Evolutionary conservation across 352 stramenopile genomes (phyloP).

Genomic region (Pythium apleroticum): DNA sequence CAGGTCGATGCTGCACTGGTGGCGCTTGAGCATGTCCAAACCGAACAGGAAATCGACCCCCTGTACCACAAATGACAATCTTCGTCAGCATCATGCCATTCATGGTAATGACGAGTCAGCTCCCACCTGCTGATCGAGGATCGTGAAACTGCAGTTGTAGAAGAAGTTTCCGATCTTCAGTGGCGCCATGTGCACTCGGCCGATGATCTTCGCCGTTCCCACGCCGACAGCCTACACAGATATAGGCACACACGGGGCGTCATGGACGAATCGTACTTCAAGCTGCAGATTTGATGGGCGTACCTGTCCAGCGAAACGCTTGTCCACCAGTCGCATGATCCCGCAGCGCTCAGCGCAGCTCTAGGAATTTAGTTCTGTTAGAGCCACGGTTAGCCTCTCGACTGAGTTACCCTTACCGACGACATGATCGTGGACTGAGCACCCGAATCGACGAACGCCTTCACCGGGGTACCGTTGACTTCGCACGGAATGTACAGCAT

Average conservation of each 20-base stretch:
- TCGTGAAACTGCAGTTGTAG: slow-evolving; percentile 95
- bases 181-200: slow-evolving; percentile 92
- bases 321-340: slow-evolving; percentile 89
- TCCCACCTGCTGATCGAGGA: slow-evolving; percentile 77
- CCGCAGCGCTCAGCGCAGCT: slow-evolving; percentile 89
- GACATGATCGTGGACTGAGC: slow-evolving; percentile 94
- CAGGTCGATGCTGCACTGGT: slow-evolving; percentile 97
- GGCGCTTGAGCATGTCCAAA: slow-evolving; percentile 98
- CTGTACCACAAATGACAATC: slow-evolving; percentile 27
- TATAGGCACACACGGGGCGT: slow-evolving; percentile 46
- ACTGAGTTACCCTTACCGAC: slow-evolving; percentile 40
- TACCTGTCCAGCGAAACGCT: slow-evolving; percentile 86
- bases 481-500: slow-evolving; percentile 91
- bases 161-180: slow-evolving; percentile 90
- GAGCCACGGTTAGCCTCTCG: neutral
- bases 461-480: slow-evolving; percentile 80
- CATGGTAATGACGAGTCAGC: neutral
- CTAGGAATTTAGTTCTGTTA: slow-evolving; percentile 32
- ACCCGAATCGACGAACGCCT: slow-evolving; percentile 91
- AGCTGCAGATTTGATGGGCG: neutral
- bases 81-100: neutral
- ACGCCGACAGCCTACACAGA: slow-evolving; percentile 93
- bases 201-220: slow-evolving; percentile 96
- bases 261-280: slow-evolving; percentile 8
- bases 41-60: slow-evolving; percentile 98